Base-by-base conservation (phyloP, 805 yeast genomes). In the Monosporozyma unispora region DNA sequence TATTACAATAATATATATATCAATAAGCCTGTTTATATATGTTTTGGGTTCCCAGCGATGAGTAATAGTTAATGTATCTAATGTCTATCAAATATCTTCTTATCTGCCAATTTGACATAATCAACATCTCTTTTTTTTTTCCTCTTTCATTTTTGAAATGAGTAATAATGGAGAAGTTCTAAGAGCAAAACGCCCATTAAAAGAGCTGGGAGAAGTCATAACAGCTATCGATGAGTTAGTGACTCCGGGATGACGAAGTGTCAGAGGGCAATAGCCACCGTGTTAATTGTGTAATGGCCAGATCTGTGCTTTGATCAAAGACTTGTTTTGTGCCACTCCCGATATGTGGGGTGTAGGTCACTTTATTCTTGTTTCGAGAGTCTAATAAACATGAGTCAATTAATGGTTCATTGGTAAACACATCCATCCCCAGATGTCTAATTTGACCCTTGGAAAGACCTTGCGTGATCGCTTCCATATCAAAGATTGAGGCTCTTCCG, bases 401-500 rank as follows among this genome's bases (percentile, higher is more conserved):
- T 1, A 21, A 31, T 4, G 87, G 87, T 59, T 81, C 87, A 14
- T 69, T 57, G 56, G 77, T 77, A 57, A 70, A 81, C 2, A 81
- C 86, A 58, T 81, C 87, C 47, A 76, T 63, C 0, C 84, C 87
- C 4, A 81, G 74, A 62, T 75, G 80, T 38, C 77, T 65, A 4
- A 81, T 64, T 33, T 71, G 71, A 0, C 80, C 81, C 6, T 60
- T 44, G 46, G 70, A 63, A 2, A 64, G 48, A 48, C 78, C 71
- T 12, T 66, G 63, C 9, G 76, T 72, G 22, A 81, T 65, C 1
- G 77, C 78, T 10, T 70, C 66, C 56, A 77, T 79, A 52, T 79
- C 81, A 43, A 80, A 60, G 14, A 79, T 70, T 7, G 67, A 57
- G 1, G 86, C 87, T 51, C 87, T 67, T 3, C 87, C 86, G 22